phyloP scores from a whole-genome alignment of 345 rosid species.

The Eucalyptus erythrocorys region DNA sequence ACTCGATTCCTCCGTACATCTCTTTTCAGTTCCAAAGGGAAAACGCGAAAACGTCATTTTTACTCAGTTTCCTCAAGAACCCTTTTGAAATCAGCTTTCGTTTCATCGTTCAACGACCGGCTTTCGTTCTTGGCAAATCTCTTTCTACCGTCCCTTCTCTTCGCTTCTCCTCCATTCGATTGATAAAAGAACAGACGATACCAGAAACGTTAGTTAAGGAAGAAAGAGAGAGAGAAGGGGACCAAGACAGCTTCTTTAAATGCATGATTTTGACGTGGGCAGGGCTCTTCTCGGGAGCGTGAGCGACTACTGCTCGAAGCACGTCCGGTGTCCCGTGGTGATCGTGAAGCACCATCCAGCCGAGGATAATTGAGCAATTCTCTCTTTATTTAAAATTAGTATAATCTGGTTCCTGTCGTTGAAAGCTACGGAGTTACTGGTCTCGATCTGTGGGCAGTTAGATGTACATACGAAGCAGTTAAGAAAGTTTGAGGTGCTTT shows the following conservation, averaged over 20 bases:
- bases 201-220: not conserved
- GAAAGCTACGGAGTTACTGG: not conserved
- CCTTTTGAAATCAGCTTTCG: not conserved
- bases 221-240: not conserved
- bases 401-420: not conserved
- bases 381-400: not conserved
- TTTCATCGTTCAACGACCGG: not conserved
- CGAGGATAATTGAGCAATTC: not conserved
- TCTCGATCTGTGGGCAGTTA: not conserved
- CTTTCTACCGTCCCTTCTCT: not conserved
- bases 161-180: not conserved
- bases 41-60: not conserved
- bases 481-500: not conserved
- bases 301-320: slow-evolving; percentile 74
- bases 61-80: not conserved
- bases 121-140: not conserved
- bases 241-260: not conserved
- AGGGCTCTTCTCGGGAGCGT: slow-evolving; percentile 88
- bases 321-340: slow-evolving; percentile 72
- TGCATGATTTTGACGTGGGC: not conserved
- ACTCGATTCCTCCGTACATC: not conserved
- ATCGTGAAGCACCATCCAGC: slow-evolving; percentile 47
- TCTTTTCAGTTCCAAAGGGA: not conserved
- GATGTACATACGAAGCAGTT: not conserved
- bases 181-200: not conserved